A percentile compares a stretch with the other conserved stretches of the same genome.
Evolutionary conservation across 345 rosid genomes (phyloP).

Genomic region (Acer campestre): DNA sequence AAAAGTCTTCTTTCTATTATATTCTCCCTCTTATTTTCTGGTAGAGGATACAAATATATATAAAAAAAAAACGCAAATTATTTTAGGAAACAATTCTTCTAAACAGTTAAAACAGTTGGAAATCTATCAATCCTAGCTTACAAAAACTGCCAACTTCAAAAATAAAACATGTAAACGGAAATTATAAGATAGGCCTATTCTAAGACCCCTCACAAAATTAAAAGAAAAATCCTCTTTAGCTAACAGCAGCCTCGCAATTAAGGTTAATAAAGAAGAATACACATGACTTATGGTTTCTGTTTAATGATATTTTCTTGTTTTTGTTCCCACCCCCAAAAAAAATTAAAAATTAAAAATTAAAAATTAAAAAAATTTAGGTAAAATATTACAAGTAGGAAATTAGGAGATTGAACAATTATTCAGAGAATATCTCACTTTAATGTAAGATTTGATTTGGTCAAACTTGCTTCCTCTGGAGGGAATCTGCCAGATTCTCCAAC

Average conservation of each 20-base stretch:
- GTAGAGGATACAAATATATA: not conserved
- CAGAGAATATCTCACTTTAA: not conserved
- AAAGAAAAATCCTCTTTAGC: not conserved
- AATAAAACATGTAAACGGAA: not conserved
- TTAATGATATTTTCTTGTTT: not conserved
- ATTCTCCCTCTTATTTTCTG: not conserved
- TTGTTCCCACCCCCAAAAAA: not conserved
- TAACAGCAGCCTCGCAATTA: not conserved
- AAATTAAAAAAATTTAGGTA: not conserved
- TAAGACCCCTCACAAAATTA: not conserved
- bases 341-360: not conserved
- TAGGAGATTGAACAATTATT: not conserved
- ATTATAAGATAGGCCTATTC: not conserved
- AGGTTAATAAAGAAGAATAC: not conserved
- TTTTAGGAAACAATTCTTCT: slow-evolving; percentile 4
- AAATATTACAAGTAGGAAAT: not conserved
- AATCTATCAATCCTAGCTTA: not conserved
- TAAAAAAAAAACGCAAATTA: not conserved
- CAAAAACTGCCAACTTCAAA: not conserved
- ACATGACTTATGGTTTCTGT: not conserved
- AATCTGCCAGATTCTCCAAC: not conserved
- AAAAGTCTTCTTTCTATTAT: not conserved
- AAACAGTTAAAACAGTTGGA: not conserved
- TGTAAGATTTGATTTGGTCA: not conserved
- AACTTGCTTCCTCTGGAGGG: not conserved